Evolutionary conservation across 768 basidiomycete species (phyloP).

Genomic region (Suillus decipiens): DNA sequence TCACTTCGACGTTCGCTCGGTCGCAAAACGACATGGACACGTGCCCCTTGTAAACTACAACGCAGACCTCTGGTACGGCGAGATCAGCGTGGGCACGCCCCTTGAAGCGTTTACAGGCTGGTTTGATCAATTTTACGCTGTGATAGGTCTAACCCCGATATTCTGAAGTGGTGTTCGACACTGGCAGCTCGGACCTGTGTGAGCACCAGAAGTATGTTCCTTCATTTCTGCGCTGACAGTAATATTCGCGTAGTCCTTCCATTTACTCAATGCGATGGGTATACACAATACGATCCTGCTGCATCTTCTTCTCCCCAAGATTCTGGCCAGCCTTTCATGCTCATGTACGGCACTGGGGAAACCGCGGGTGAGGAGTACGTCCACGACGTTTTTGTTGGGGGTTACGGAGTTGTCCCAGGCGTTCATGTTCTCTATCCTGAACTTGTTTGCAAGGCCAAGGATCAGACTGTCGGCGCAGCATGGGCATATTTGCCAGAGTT

Average conservation of each 20-base stretch:
- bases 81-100: conserved; percentile 47
- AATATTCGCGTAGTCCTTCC: conserved; percentile 34
- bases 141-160: background rate
- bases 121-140: background rate
- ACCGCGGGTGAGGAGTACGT: conserved; percentile 32
- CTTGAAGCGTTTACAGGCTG: conserved; percentile 39
- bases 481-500: conserved; percentile 31
- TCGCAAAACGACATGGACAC: conserved; percentile 21
- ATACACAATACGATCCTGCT: conserved; percentile 28
- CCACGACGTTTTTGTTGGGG: conserved; percentile 40
- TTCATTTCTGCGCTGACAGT: background rate
- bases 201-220: conserved; percentile 2
- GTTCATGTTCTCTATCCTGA: conserved; percentile 24
- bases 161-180: conserved; percentile 43
- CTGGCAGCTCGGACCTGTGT: conserved; percentile 49
- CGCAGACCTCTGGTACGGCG: conserved; percentile 12
- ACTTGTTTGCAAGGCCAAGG: conserved; percentile 22
- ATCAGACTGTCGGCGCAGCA: conserved; percentile 42
- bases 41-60: conserved; percentile 32
- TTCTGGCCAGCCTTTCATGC: conserved; percentile 20
- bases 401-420: conserved; percentile 20
- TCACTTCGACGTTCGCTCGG: conserved; percentile 11
- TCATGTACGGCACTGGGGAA: conserved; percentile 43
- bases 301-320: conserved; percentile 27
- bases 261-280: conserved; percentile 22